Base-by-base conservation (phyloP, 1,139 yeast species). In the Yamadazyma blattariae region DNA sequence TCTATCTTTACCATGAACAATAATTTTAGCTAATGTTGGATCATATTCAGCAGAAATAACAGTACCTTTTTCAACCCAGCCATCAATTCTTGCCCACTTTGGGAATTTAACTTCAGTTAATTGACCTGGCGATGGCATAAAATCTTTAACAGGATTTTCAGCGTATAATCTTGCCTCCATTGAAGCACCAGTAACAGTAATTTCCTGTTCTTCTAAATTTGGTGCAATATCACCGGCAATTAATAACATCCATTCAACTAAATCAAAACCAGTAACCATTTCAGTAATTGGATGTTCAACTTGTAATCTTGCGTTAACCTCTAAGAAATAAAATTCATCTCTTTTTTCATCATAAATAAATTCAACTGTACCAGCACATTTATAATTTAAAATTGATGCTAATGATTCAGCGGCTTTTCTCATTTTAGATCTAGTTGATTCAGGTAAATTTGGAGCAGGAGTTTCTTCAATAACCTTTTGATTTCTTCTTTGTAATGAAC, bases 221-320 rank as follows among this genome's bases (percentile, higher is more conserved):
- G 96, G 95, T 6, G 97, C 82, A 47, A 74, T 74, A 53, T 87
- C 90, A 25, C 95, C 96, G 25, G 97, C 97, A 57, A 90, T 83
- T 50, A 72, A 71, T 45, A 92, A 67, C 97, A 92, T 90, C 96
- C 96, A 87, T 61, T 92, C 97, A 18, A 92, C 97, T 47, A 92
- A 71, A 59, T 92, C 98, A 36, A 89, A 65, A 4, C 97, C 97
- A 19, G 97, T 88, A 21, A 87, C 95, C 79, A 82, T 74, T 64
- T 92, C 98, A 21, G 98, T 92, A 50, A 92, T 83, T 29, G 97
- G 97, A 60, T 92, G 97, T 64, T 92, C 98, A 32, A 92, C 98
- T 64, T 92, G 98, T 48, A 92, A 74, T 59, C 98, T 81, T 9
- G 98, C 95, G 58, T 92, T 92, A 50, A 92, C 97, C 62, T 92